Evolutionary conservation across 352 stramenopile species (phyloP).

Genomic region (Phytopythium helicoides): DNA sequence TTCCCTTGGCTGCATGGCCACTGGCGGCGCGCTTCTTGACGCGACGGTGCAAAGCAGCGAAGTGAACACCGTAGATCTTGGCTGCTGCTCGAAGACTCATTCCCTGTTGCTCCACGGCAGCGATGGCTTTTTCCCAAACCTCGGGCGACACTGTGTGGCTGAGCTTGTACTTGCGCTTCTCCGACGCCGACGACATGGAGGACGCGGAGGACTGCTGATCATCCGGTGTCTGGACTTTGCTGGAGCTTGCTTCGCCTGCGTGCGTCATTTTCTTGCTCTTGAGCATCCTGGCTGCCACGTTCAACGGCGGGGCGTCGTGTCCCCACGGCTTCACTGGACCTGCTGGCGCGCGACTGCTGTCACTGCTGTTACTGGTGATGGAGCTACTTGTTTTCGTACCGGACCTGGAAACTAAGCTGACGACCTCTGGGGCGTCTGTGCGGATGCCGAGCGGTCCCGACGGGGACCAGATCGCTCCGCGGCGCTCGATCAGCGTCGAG

Average conservation of each 20-base stretch:
- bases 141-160: conserved; percentile 43
- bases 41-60: conserved; percentile 39
- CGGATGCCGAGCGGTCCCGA: neutral
- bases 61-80: conserved; percentile 41
- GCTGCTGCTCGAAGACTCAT: conserved; percentile 42
- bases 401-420: neutral
- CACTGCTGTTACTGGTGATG: neutral
- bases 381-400: neutral
- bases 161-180: conserved; percentile 37
- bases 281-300: neutral
- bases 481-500: neutral
- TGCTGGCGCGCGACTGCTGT: neutral
- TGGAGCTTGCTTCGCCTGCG: neutral
- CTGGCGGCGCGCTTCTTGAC: conserved; percentile 38
- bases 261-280: neutral
- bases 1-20: conserved; percentile 4
- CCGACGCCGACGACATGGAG: conserved; percentile 1
- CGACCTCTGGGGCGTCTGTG: neutral
- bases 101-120: conserved; percentile 39
- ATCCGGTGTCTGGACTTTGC: neutral
- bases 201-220: neutral
- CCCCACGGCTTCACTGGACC: no score
- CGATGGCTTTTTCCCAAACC: conserved; percentile 48
- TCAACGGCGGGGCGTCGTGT: no score
- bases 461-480: neutral